Base-by-base conservation (phyloP, 2,329 filamentous ascomycete species). In the Metarhizium rileyi region DNA sequence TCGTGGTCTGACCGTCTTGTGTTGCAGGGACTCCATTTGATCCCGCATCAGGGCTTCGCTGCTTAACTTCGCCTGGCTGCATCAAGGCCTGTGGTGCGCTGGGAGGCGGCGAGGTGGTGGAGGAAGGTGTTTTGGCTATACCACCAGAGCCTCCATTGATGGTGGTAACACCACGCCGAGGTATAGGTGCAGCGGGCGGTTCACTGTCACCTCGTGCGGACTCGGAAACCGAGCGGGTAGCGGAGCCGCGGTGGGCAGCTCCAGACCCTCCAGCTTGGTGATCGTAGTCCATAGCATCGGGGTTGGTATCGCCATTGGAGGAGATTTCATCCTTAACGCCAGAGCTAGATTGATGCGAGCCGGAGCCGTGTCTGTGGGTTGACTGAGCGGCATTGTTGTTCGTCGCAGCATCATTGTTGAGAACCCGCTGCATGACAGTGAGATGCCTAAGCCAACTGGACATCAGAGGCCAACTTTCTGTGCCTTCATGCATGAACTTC, bases 401-500 rank as follows among this genome's bases (percentile, higher is more conserved):
- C 3, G 66, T 59, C 5, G 63, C 63, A 9, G 74, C 76, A 23
- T 77, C 71, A 41, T 78, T 79, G 55, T 74, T 72, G 22, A 82
- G 63, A 2, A 81, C 78, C 52, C 79, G 77, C 52, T 77, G 74
- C 78, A 82, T 82, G 43, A 82, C 78, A 2, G 73, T 73, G 16
- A 82, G 65, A 56, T 82, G 78, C 33, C 78, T 73, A 49, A 76
- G 73, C 78, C 78, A 82, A 25, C 77, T 78, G 12, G 73, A 66
- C 54, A 80, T 78, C 12, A 82, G 66, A 2, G 77, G 74, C 78
- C 78, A 82, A 23, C 73, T 79, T 48, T 80, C 76, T 2, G 75
- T 76, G 10, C 77, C 78, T 3, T 80, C 76, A 51, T 73, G 70
- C 67, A 81, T 78, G 56, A 81, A 75, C 25, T 76, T 75, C 52